These are phyloP conservation scores for Tilletia setariae DNA, from an alignment of 1,284 basidiomycete species.

Conservation along the genomic window DNA sequence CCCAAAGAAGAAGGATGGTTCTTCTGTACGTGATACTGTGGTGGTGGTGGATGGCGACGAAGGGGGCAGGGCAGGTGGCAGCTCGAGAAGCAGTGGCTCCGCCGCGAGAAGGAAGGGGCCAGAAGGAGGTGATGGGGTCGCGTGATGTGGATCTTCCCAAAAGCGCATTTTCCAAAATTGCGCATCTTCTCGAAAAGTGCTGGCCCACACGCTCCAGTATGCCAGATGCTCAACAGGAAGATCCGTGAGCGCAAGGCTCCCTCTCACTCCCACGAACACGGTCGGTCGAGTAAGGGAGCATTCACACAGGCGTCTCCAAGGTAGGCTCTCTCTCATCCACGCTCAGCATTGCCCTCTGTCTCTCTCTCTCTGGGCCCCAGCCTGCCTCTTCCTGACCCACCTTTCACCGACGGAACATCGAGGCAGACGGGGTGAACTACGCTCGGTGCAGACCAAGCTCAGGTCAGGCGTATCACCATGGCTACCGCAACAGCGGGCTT, in stretches of 20 bases:
- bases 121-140: slow-evolving; percentile 3
- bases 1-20: not conserved
- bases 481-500: too few relatives aligned
- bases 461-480: too few relatives aligned
- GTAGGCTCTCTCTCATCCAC: too few relatives aligned
- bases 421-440: too few relatives aligned
- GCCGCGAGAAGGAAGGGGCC: not conserved
- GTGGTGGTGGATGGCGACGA: not conserved
- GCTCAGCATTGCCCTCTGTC: too few relatives aligned
- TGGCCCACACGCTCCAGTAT: too few relatives aligned
- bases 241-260: not conserved
- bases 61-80: not conserved
- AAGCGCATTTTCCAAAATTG: not conserved
- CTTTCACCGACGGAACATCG: too few relatives aligned
- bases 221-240: not conserved
- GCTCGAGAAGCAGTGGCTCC: not conserved
- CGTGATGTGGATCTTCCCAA: slow-evolving; percentile 1
- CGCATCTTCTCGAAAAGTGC: not conserved
- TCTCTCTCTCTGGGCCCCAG: too few relatives aligned
- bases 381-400: too few relatives aligned
- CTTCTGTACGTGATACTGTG: not conserved
- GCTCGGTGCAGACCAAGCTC: too few relatives aligned
- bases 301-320: too few relatives aligned
- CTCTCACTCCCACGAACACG: not conserved
- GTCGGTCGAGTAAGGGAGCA: too few relatives aligned